Evolutionary conservation across 106 monocot genomes (phyloP).

Genomic region (Agapanthus africanus): DNA sequence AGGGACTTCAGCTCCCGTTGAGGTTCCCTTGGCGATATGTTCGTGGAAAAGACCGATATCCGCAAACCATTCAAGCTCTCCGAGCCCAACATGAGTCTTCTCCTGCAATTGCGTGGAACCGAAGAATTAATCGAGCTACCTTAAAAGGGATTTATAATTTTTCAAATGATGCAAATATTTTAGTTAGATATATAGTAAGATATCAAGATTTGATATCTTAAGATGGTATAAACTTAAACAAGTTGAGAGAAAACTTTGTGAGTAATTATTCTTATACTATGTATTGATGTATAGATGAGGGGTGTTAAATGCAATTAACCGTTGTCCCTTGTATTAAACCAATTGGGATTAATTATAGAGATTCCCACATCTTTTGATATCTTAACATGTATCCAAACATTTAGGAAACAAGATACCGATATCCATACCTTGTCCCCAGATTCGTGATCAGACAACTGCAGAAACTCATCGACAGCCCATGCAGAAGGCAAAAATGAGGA

Average conservation of each 20-base stretch:
- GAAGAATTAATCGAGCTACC: neutral
- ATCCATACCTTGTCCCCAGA: constrained; percentile 52
- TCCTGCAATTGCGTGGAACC: constrained; percentile 26
- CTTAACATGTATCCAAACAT: too few species aligned
- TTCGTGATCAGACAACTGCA: constrained; percentile 84
- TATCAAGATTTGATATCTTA: neutral
- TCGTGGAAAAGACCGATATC: constrained; percentile 57
- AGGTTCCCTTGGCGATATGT: constrained; percentile 8
- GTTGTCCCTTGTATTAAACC: too few species aligned
- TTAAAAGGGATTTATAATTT: neutral
- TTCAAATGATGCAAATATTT: neutral
- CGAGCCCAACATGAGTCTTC: constrained; percentile 42
- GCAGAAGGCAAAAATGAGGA: constrained; percentile 4
- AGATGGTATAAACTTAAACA: neutral
- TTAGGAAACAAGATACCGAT: too few species aligned
- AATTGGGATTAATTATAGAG: too few species aligned
- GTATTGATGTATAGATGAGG: neutral
- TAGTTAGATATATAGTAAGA: neutral
- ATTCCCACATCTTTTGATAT: too few species aligned
- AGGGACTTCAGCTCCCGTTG: constrained; percentile 50
- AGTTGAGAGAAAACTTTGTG: neutral
- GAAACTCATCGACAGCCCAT: constrained; percentile 90
- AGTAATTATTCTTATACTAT: neutral
- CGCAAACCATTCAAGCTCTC: constrained; percentile 74
- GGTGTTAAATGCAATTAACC: neutral